Evolutionary conservation across 371 early-diverging fungal species (phyloP), one percentile per base, ranked within the genome.

Genomic region (Saksenaea oblongispora): DNA sequence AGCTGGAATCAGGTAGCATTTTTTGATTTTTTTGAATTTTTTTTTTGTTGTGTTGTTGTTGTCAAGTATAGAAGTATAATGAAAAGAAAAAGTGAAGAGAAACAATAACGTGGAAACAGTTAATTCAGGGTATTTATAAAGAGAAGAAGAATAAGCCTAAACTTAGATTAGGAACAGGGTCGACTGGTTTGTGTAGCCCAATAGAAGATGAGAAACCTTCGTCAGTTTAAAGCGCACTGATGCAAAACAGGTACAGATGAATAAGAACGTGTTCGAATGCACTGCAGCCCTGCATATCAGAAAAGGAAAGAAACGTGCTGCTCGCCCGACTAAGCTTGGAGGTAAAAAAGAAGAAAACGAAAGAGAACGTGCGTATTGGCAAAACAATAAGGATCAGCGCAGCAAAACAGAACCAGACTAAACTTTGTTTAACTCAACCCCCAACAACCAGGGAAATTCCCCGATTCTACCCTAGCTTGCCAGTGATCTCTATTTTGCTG

Each of bases 181-280:
- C 34, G 11, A 34, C 56, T 51, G 34, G 26, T 39, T 58, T 56
- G 64, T 63, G 57, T 63, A 54, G 58, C 27, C 18, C 5, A 26
- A n/a, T 14, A 42, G 34, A 24, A 54, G 13, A n/a, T n/a, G n/a
- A n/a, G n/a, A n/a, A n/a, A n/a, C n/a, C 14, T 17, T 64, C 64
- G 59, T 64, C 15, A 64, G 64, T 54, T 44, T 65, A 68, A 42
- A 59, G 63, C 63, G 63, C 63, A 67, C 63, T 59, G 63, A 67
- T 63, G 60, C 60, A 56, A 59, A 66, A 62, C 58, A 62, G 58
- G 64, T 44, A 58, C 55, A 37, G 58, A 59, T 34, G 60, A 54
- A 27, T 26, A 56, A 59, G 51, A 60, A 61, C 41, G 56, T 61
- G 61, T 59, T 58, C 34, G 58, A 56, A 63, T 63, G 59, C 54